Evolutionary conservation across 139 green algal species (phyloP), one percentile per base, ranked within the genome.

Genomic region (Nannochloris sp.): DNA sequence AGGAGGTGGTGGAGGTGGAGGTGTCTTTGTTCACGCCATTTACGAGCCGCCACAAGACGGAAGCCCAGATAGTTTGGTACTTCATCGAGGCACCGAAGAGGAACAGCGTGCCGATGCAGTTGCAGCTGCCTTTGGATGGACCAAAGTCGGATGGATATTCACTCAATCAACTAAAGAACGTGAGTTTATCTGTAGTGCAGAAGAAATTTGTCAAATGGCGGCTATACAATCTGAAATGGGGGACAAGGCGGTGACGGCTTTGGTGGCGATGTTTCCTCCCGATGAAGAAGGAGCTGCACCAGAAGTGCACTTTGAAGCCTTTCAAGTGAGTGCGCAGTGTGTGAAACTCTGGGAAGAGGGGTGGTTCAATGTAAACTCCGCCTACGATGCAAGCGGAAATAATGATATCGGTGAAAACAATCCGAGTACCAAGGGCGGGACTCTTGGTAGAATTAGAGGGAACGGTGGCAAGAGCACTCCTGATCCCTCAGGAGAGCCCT

Each of bases 1-100:
- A 6, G n/a, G n/a, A n/a, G n/a, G n/a, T n/a, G n/a, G n/a, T n/a
- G n/a, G n/a, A n/a, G n/a, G n/a, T n/a, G 62, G 75, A 9, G 62
- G 75, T 15, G 86, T 94, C 31, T 73, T 75, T 31, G 84, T 96
- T 32, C 67, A 92, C 6, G 80, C 76, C 15, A 91, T 95, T 47
- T 98, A 93, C 63, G 93, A 98, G 73, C 93, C 92, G 7, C 83
- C 86, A n/a, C 92, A 98, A 75, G 37, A 87, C 29, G 87, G 75
- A 24, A 82, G 38, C 25, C 60, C 79, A 23, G 70, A 87, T 53
- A 60, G 46, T 4, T 33, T 92, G 15, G 38, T 74, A n/a, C 57
- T 92, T 23, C 74, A 85, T 39, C 60, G 79, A 5, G 57, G 71
- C 23, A 81, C 72, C 7, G 61, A 84, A 34, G 77, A 93, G 38